Evolutionary conservation across 257 asterid genomes (phyloP).

Genomic region (Nicotiana tomentosiformis): DNA sequence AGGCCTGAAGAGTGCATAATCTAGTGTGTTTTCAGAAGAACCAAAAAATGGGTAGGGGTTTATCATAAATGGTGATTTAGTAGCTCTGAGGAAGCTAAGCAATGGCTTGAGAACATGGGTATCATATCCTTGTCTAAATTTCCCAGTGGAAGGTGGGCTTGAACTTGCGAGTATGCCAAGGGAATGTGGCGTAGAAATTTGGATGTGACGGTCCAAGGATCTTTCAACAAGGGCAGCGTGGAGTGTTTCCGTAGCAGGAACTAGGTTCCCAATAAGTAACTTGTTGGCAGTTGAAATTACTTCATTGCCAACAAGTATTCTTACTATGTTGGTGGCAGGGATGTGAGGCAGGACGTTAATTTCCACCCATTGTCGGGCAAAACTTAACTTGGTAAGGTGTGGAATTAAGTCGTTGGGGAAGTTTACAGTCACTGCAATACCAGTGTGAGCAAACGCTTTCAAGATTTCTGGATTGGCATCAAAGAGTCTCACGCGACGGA

Average conservation of each 20-base stretch:
- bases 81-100: slow-evolving; percentile 37
- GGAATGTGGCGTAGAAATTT: slow-evolving; percentile 64
- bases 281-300: slow-evolving; percentile 48
- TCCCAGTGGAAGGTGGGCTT: slow-evolving; percentile 56
- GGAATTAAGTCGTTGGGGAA: slow-evolving; percentile 50
- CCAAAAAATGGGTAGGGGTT: slow-evolving; percentile 47
- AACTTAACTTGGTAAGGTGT: slow-evolving; percentile 23
- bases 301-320: slow-evolving; percentile 67
- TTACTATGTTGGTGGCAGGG: slow-evolving; percentile 39
- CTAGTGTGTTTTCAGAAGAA: slow-evolving; percentile 26
- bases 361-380: slow-evolving; percentile 52
- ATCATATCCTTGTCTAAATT: slow-evolving; percentile 38
- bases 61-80: slow-evolving; percentile 39
- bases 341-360: slow-evolving; percentile 35
- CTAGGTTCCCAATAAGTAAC: slow-evolving; percentile 34
- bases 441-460: slow-evolving; percentile 53
- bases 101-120: slow-evolving; percentile 35
- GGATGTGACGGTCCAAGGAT: slow-evolving; percentile 28
- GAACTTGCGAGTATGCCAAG: slow-evolving; percentile 55
- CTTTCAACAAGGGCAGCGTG: slow-evolving; percentile 39
- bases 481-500: slow-evolving; percentile 51
- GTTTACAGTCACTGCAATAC: slow-evolving; percentile 43
- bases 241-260: slow-evolving; percentile 65
- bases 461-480: slow-evolving; percentile 48
- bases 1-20: slow-evolving; percentile 39